Conservation (phyloP, 2,329 filamentous ascomycete species). For the Anthostomella pinea region DNA sequence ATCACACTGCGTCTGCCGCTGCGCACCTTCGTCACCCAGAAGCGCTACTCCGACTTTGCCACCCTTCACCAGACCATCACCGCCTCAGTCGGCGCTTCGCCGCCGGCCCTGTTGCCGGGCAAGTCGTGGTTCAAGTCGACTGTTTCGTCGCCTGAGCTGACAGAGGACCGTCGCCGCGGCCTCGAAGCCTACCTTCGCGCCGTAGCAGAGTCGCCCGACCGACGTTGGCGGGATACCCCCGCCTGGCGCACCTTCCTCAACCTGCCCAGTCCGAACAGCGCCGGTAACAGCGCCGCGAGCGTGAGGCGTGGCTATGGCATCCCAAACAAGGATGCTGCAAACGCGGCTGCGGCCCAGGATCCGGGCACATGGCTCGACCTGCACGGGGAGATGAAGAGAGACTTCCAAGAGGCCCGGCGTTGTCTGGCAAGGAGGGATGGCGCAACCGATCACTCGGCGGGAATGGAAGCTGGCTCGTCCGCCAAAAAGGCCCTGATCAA, state of each 20-base stretch:
- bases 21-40: conserved; percentile 71
- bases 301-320: conserved; percentile 40
- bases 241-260: conserved; percentile 74
- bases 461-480: conserved; percentile 64
- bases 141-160: conserved; percentile 64
- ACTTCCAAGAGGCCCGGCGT: conserved; percentile 64
- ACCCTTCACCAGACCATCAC: conserved; percentile 62
- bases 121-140: conserved; percentile 80
- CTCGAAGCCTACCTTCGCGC: conserved; percentile 70
- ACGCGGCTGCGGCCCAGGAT: conserved; percentile 49
- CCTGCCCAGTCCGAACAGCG: conserved; percentile 53
- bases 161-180: conserved; percentile 64
- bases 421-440: conserved; percentile 67
- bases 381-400: conserved; percentile 68
- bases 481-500: conserved; percentile 72
- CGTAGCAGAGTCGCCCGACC: conserved; percentile 71
- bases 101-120: conserved; percentile 64
- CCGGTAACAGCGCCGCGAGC: conserved; percentile 46
- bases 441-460: conserved; percentile 45
- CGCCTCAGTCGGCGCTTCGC: conserved; percentile 57
- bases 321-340: conserved; percentile 32
- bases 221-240: conserved; percentile 70
- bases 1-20: conserved; percentile 74
- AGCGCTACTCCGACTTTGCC: conserved; percentile 79
- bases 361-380: conserved; percentile 74